phyloP scores from a whole-genome alignment of 257 asterid genomes.

The Verbascum thapsus region DNA sequence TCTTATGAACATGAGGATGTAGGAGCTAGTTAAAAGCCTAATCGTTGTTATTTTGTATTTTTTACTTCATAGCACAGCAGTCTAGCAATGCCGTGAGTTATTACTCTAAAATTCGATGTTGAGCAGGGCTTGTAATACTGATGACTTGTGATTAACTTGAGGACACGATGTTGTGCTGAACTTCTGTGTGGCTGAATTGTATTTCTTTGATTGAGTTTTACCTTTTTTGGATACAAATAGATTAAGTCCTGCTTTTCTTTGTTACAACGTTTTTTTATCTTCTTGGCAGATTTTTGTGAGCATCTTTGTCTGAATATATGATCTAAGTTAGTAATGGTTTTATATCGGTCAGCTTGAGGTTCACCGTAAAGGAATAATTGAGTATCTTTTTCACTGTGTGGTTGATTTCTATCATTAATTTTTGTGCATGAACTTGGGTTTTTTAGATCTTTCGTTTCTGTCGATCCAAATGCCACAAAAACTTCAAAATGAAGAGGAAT shows the following conservation, averaged over 20 bases:
- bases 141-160: not conserved
- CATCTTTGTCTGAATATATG: slow-evolving; percentile 5
- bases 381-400: not conserved
- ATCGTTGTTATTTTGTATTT: not conserved
- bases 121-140: not conserved
- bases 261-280: not conserved
- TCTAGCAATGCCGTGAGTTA: not conserved
- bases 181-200: not conserved
- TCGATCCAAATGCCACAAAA: slow-evolving; percentile 88
- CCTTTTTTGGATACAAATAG: not conserved
- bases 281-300: not conserved
- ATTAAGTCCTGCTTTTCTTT: not conserved
- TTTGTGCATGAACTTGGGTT: slow-evolving; percentile 23
- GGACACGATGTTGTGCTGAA: not conserved
- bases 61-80: not conserved
- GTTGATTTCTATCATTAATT: not conserved
- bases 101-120: not conserved
- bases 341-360: not conserved
- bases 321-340: slow-evolving; percentile 18
- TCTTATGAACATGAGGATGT: slow-evolving; percentile 9
- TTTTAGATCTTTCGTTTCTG: slow-evolving; percentile 82
- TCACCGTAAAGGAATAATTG: not conserved
- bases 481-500: slow-evolving; percentile 96
- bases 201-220: not conserved
- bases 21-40: not conserved